phyloP scores from a whole-genome alignment of 1,284 basidiomycete genomes.

The Anthracocystis panici-leucophaei region DNA sequence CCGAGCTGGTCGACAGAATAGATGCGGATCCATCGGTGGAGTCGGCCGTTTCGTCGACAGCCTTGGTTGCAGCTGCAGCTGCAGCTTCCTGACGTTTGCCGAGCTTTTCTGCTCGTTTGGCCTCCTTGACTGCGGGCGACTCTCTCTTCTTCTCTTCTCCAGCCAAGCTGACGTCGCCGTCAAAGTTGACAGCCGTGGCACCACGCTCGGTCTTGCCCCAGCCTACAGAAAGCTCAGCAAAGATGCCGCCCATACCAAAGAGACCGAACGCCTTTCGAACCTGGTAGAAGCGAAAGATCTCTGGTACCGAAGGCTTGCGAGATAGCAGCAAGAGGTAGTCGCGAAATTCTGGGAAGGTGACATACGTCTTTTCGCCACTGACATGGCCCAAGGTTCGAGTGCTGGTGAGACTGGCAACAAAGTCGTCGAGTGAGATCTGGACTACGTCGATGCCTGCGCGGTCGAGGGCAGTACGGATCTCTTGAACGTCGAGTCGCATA shows the following conservation, averaged over 20 bases:
- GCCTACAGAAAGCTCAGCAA: conserved; percentile 63
- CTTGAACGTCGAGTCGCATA: conserved; percentile 60
- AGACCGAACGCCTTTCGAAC: conserved; percentile 67
- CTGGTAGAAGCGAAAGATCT: conserved; percentile 69
- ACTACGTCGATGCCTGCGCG: conserved; percentile 63
- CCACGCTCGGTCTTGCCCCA: conserved; percentile 66
- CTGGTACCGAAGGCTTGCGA: conserved; percentile 62
- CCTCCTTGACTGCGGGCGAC: conserved; percentile 51
- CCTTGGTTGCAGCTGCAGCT: conserved; percentile 32
- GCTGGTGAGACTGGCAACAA: conserved; percentile 65
- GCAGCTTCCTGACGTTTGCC: conserved; percentile 42
- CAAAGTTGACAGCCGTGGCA: conserved; percentile 63
- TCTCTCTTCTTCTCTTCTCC: conserved; percentile 62
- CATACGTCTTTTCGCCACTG: conserved; percentile 42
- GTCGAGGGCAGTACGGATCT: conserved; percentile 63
- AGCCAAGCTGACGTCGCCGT: conserved; percentile 65
- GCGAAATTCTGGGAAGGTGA: conserved; percentile 68
- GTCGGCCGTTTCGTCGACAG: conserved; percentile 19
- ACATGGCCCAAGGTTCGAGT: conserved; percentile 31
- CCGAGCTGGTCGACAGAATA: conserved; percentile 3
- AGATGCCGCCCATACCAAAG: conserved; percentile 67
- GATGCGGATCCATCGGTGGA: neutral
- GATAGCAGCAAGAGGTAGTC: conserved; percentile 68
- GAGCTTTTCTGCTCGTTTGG: conserved; percentile 50
- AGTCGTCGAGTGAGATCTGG: conserved; percentile 61